Percentiles rank a stretch among this genome's conserved stretches.
Conservation (phyloP, 768 basidiomycete genomes). For the Podaxis mareebaensis region DNA sequence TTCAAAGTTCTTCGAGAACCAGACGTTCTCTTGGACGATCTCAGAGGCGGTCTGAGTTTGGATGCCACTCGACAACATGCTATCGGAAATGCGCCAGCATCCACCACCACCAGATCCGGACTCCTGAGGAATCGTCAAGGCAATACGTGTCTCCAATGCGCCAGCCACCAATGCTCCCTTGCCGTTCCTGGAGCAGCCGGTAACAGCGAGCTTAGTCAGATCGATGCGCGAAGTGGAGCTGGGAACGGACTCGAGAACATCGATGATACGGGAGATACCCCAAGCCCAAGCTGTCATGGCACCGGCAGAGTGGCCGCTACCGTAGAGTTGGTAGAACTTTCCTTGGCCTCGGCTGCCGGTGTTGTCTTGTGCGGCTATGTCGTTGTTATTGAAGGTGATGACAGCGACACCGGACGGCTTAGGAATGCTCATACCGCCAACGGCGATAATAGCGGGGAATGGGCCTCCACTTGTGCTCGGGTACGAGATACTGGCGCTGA, state of each 20-base stretch:
- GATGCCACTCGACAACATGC: slow-evolving; percentile 42
- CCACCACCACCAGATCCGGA: slow-evolving; percentile 60
- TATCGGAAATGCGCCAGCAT: slow-evolving; percentile 62
- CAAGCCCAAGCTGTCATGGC: slow-evolving; percentile 66
- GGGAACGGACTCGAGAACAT: slow-evolving; percentile 53
- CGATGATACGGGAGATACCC: slow-evolving; percentile 61
- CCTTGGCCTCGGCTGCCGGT: slow-evolving; percentile 49
- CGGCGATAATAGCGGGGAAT: slow-evolving; percentile 54
- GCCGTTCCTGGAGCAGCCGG: slow-evolving; percentile 62
- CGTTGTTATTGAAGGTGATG: slow-evolving; percentile 55
- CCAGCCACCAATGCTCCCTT: slow-evolving; percentile 62
- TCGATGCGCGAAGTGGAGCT: slow-evolving; percentile 42
- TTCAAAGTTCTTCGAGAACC: slow-evolving; percentile 55
- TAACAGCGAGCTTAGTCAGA: slow-evolving; percentile 48
- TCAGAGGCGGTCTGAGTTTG: slow-evolving; percentile 55
- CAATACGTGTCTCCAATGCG: slow-evolving; percentile 59
- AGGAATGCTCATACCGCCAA: slow-evolving; percentile 45
- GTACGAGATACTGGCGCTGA: slow-evolving; percentile 44
- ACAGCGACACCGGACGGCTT: slow-evolving; percentile 38
- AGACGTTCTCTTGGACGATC: slow-evolving; percentile 63
- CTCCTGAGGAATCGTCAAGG: slow-evolving; percentile 62
- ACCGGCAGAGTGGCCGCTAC: slow-evolving; percentile 42
- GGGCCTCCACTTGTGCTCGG: slow-evolving; percentile 45
- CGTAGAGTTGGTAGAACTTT: slow-evolving; percentile 60
- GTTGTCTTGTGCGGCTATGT: slow-evolving; percentile 51